Evolutionary conservation across 169 alveolate genomes (phyloP).

Genomic region (Eimeria praecox): DNA sequence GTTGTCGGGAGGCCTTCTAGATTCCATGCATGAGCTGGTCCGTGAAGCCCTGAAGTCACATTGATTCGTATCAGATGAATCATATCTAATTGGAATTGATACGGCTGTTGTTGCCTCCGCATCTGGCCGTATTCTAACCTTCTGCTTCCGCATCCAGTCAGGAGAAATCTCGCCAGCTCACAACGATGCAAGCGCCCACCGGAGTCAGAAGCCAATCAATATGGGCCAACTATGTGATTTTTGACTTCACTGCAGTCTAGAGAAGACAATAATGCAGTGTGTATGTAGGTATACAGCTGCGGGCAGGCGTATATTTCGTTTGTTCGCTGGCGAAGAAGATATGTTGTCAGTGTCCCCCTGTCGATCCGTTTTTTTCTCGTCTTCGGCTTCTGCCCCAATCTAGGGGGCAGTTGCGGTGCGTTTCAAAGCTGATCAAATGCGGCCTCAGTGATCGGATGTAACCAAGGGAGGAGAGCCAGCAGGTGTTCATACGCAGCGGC

Average conservation of each 20-base stretch:
- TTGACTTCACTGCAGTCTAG: too few relatives aligned
- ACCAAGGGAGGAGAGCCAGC: background rate
- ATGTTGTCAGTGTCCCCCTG: background rate
- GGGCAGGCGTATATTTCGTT: too few relatives aligned
- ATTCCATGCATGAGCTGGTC: background rate
- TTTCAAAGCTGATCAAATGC: background rate
- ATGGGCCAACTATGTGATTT: too few relatives aligned
- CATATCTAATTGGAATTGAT: background rate
- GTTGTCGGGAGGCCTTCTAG: background rate
- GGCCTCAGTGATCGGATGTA: background rate
- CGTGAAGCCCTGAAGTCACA: background rate
- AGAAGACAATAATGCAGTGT: too few relatives aligned
- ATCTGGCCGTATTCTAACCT: too few relatives aligned
- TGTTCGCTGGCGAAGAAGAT: background rate
- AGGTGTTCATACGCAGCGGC: background rate
- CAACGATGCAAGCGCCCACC: too few relatives aligned
- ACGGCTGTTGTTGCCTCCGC: background rate
- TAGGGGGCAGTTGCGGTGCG: background rate
- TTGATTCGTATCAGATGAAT: background rate
- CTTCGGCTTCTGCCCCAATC: background rate
- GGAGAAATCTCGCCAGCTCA: too few relatives aligned
- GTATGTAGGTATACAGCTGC: too few relatives aligned
- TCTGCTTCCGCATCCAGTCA: too few relatives aligned
- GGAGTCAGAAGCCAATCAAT: too few relatives aligned
- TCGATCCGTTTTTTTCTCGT: background rate